Evolutionary conservation across 179 eudicot species (phyloP), one percentile per base, ranked within the genome.

Genomic region (Camellia oleifera): DNA sequence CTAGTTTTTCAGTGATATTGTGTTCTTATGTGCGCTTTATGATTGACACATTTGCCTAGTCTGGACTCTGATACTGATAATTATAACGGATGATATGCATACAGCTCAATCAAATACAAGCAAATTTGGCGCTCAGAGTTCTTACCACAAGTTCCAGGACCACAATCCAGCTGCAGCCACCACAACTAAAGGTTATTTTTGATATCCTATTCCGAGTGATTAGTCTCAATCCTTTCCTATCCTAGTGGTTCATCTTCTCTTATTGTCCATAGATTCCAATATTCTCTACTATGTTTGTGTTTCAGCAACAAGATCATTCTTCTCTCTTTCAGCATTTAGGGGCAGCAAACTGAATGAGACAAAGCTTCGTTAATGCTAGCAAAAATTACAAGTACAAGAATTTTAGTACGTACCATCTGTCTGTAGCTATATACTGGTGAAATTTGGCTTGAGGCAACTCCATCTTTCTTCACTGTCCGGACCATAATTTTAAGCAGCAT

Each of bases 261-360:
- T 75, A 26, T 77, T 68, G 45, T 72, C 73, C 77, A 60, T 84
- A 46, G 57, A 66, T 82, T 82, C 83, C 77, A 83, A 83, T 81
- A 50, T 77, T 60, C 66, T 80, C 66, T 77, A 52, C 76, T 45
- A 74, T 64, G 54, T 83, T 69, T 81, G 58, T 83, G 81, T 91
- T 89, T 87, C 98, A 96, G 99, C 95, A 77, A 57, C 99, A 60
- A 89, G 93, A 88, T 96, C 98, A 81, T 96, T 96, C 98, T 96
- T 96, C 92, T 96, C 99, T 83, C 92, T 96, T 77, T 96, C 99
- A 79, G 98, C 99, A 84, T 96, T 96, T 80, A 92, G 93, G 66
- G 95, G 98, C 72, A 89, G 90, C 90, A 94, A 90, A 84, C 86
- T 86, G 76, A 86, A 73, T 70, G 88, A 91, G 81, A 85, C 85